These are phyloP conservation scores for Citrus trifoliata DNA, from an alignment of 345 rosid species.

Conservation along the genomic window DNA sequence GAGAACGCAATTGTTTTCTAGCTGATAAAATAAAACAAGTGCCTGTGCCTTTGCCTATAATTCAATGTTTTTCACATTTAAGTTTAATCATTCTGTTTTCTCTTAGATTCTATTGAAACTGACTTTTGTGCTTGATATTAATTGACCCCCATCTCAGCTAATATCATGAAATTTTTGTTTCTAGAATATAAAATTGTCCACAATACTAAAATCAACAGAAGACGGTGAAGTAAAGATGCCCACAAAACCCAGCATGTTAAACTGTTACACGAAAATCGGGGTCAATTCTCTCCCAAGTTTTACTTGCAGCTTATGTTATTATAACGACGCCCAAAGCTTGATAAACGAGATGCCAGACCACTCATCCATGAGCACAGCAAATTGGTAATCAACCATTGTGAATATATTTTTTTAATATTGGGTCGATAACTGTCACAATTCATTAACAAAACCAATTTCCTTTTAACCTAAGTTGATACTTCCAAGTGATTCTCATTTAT, in stretches of 20 bases:
- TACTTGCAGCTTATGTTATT: background rate
- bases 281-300: background rate
- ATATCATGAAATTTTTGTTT: background rate
- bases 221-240: background rate
- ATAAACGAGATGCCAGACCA: background rate
- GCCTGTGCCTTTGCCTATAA: background rate
- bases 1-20: background rate
- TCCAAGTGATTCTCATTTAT: background rate
- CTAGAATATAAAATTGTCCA: background rate
- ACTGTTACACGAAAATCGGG: background rate
- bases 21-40: background rate
- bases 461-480: background rate
- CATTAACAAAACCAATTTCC: background rate
- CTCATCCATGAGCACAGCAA: background rate
- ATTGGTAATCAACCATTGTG: background rate
- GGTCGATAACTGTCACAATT: background rate
- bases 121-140: background rate
- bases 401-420: background rate
- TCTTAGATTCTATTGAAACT: background rate
- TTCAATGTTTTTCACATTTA: background rate
- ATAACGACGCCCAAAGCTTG: background rate
- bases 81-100: background rate
- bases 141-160: no score
- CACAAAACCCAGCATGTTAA: background rate
- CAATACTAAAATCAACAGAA: background rate